phyloP scores from a whole-genome alignment of 2,329 filamentous ascomycete species.

The Aspergillus piperis region DNA sequence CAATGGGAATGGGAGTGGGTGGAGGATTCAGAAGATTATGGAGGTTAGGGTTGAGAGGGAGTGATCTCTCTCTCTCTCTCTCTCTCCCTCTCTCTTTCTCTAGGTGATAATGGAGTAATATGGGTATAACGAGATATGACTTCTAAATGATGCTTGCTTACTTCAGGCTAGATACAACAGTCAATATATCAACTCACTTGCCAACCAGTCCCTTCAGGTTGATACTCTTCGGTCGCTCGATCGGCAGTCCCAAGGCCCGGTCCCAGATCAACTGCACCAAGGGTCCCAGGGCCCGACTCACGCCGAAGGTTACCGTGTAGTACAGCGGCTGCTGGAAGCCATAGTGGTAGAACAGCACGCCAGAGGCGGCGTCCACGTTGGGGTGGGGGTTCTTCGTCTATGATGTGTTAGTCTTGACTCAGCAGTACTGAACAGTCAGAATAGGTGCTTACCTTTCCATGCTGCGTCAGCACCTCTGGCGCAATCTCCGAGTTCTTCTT shows the following conservation, averaged over 20 bases:
- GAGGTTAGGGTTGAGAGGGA: constrained; percentile 12
- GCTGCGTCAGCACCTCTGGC: constrained; percentile 84
- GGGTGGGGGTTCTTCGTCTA: constrained; percentile 94
- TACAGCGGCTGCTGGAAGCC: constrained; percentile 97
- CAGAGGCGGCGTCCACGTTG: constrained; percentile 91
- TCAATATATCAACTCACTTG: neutral
- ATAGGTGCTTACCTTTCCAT: constrained; percentile 89
- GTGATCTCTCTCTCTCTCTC: neutral
- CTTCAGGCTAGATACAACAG: neutral
- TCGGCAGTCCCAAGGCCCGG: constrained; percentile 86
- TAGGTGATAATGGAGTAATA: neutral
- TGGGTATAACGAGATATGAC: neutral
- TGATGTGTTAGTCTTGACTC: constrained; percentile 13
- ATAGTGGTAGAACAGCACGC: constrained; percentile 96
- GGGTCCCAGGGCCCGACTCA: constrained; percentile 74
- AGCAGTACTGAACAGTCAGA: too few relatives aligned
- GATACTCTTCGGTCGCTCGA: constrained; percentile 97
- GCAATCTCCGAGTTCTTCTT: constrained; percentile 91
- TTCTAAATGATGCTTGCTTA: neutral
- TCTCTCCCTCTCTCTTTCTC: neutral
- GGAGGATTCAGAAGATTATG: constrained; percentile 4
- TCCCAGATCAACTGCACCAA: constrained; percentile 97
- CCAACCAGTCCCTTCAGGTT: constrained; percentile 74
- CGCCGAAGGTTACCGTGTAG: constrained; percentile 74
- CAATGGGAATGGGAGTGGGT: neutral